Conservation (phyloP, 306 rosid genomes). For the Purshia tridentata region DNA sequence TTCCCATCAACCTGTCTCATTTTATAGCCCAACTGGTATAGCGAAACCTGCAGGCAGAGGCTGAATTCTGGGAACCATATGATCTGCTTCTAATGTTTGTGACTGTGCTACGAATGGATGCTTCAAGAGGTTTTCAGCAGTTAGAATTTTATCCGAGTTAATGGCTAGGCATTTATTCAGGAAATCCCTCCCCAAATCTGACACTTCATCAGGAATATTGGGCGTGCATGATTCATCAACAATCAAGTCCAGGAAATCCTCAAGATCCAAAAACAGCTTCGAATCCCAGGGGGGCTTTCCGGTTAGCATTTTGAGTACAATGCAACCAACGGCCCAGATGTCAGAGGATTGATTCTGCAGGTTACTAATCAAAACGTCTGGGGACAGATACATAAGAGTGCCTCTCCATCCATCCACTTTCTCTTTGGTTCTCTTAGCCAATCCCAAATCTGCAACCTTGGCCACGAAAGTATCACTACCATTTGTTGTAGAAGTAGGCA, state of each 20-base stretch:
- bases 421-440: constrained; percentile 25
- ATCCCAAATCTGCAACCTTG: constrained; percentile 35
- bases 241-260: no score
- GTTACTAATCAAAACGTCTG: constrained; percentile 19
- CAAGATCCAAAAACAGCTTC: no score
- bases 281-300: no score
- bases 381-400: constrained; percentile 27
- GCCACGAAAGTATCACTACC: constrained; percentile 8
- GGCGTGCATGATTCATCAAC: no score
- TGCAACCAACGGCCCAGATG: no score
- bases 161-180: constrained; percentile 26
- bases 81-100: not conserved
- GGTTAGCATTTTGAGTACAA: no score
- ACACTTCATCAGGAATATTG: no score
- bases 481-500: not conserved
- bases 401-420: constrained; percentile 20
- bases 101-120: not conserved
- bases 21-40: not conserved
- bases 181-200: constrained; percentile 21
- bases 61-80: not conserved
- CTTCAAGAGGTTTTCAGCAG: constrained; percentile 29
- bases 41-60: not conserved
- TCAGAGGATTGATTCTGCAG: constrained; percentile 21
- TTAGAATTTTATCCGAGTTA: constrained; percentile 17
- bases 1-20: not conserved